Evolutionary conservation across 2,329 filamentous ascomycete species (phyloP).

Genomic region (Teratosphaeria viscida): DNA sequence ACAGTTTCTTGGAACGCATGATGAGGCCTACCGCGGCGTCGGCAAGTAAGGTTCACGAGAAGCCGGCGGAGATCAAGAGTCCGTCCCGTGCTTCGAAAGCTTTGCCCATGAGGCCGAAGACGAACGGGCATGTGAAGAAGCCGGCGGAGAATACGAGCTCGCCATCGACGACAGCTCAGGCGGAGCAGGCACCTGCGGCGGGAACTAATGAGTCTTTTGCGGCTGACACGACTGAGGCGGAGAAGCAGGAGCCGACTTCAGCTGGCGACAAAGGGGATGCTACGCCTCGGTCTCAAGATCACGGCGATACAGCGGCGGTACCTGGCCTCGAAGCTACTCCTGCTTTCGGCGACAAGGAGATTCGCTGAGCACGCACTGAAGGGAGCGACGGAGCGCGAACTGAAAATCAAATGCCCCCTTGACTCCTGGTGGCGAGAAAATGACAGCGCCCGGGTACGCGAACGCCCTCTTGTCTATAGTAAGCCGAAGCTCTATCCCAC

Average conservation of each 20-base stretch:
- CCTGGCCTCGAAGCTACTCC: not conserved
- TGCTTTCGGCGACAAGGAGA: not conserved
- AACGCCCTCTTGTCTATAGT: not conserved
- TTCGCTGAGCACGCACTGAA: not conserved
- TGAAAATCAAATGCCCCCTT: no score
- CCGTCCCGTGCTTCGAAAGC: conserved; percentile 18
- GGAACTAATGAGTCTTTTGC: not conserved
- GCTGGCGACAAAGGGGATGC: not conserved
- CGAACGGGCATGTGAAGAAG: conserved; percentile 5
- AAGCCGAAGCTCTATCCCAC: not conserved
- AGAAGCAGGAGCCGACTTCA: not conserved
- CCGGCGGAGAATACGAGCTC: not conserved
- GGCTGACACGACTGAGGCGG: not conserved
- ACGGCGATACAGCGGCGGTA: not conserved
- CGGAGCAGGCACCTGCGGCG: not conserved
- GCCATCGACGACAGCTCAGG: not conserved
- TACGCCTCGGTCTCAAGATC: not conserved
- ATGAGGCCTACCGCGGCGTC: conserved; percentile 65
- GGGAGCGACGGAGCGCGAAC: not conserved
- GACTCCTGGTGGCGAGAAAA: no score
- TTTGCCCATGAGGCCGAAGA: conserved; percentile 6
- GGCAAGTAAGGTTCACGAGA: conserved; percentile 57
- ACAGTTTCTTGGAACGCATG: conserved; percentile 69
- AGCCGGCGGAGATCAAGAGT: conserved; percentile 33
- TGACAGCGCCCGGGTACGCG: not conserved